Conservation (phyloP, 345 rosid species). For the Lepidium africanum region DNA sequence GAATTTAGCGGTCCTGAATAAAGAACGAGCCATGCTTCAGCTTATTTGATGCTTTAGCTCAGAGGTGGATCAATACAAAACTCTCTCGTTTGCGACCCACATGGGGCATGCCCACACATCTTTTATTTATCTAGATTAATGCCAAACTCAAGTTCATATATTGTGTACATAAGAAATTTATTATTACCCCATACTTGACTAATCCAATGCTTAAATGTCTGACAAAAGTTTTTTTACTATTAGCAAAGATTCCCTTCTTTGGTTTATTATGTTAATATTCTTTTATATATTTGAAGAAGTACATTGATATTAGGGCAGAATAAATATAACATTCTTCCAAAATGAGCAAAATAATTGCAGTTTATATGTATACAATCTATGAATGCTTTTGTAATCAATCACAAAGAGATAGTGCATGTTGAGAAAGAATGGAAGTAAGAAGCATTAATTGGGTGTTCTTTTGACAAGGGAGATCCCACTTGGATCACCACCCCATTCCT, state of each 20-base stretch:
- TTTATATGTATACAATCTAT: neutral
- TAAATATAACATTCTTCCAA: neutral
- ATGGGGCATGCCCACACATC: no score
- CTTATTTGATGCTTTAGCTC: neutral
- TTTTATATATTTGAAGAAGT: neutral
- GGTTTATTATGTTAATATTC: neutral
- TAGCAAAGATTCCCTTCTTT: neutral
- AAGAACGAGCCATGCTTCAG: neutral
- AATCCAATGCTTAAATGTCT: no score
- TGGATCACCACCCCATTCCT: slow-evolving; percentile 96
- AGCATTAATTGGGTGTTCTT: slow-evolving; percentile 31
- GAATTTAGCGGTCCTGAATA: neutral
- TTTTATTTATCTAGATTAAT: no score
- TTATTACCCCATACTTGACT: no score
- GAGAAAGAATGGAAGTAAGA: neutral
- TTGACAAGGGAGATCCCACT: slow-evolving; percentile 72
- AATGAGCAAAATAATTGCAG: neutral
- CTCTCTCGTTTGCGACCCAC: neutral
- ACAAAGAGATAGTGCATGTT: neutral
- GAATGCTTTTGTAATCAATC: neutral
- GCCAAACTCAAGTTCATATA: no score
- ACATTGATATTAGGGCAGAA: neutral
- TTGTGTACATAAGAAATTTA: neutral
- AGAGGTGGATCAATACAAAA: neutral
- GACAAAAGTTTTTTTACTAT: no score